Conservation (phyloP, 345 rosid species). For the Corchorus capsularis region DNA sequence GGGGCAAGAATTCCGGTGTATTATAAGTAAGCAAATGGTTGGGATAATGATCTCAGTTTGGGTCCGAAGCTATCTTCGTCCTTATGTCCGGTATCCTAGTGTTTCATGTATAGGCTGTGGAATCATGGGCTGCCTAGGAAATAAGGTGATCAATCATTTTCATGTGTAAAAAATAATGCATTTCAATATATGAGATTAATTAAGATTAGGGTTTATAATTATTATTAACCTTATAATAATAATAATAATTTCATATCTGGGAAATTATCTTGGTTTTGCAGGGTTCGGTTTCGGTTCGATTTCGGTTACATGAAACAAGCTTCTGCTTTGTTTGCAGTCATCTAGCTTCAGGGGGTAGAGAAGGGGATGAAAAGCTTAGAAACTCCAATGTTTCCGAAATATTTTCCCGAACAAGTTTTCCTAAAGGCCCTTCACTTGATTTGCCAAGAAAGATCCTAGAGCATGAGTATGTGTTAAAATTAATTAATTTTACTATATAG, state of each 20-base stretch:
- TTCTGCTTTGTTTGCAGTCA: conserved; percentile 83
- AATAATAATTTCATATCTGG: too few relatives aligned
- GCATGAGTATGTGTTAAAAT: conserved; percentile 62
- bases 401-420: conserved; percentile 62
- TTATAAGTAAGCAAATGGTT: conserved; percentile 83
- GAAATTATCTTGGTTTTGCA: conserved; percentile 23
- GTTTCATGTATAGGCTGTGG: conserved; percentile 87
- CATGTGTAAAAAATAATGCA: neutral
- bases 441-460: conserved; percentile 68
- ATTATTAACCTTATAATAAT: too few relatives aligned
- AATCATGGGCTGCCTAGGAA: conserved; percentile 79
- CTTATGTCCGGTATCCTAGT: conserved; percentile 50
- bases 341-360: conserved; percentile 82
- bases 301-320: conserved; percentile 66
- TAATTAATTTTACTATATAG: neutral
- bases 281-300: conserved; percentile 85
- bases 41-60: conserved; percentile 74
- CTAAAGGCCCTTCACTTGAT: conserved; percentile 48
- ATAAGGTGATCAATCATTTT: conserved; percentile 48
- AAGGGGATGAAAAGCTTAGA: conserved; percentile 68
- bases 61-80: conserved; percentile 57
- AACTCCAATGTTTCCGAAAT: conserved; percentile 67
- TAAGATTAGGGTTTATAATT: neutral
- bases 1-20: conserved; percentile 44
- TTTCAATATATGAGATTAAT: neutral